Conservation (phyloP, 192 early-diverging fungal genomes). For the Helicostylum pulchrum region DNA sequence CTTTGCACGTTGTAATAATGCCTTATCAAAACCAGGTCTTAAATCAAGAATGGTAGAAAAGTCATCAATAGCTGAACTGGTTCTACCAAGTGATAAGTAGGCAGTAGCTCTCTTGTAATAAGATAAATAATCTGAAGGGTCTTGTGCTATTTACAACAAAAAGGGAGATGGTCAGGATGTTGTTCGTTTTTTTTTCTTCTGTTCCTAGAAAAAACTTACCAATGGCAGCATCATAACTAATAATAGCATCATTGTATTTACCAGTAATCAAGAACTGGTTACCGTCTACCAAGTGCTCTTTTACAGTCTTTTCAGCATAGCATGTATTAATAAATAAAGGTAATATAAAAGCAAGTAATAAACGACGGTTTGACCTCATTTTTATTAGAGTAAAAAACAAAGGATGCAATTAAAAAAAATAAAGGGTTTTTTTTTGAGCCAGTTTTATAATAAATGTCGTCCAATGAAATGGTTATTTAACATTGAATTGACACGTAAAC, state of each 20-base stretch:
- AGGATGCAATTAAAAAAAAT: conserved; percentile 4
- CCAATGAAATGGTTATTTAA: no score
- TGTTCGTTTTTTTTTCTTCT: background rate
- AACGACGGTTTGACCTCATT: conserved; percentile 26
- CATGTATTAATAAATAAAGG: conserved; percentile 16
- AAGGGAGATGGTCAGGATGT: background rate
- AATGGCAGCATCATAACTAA: conserved; percentile 63
- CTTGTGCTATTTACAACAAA: conserved; percentile 44
- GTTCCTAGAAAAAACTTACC: conserved; percentile 34
- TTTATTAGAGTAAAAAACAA: conserved; percentile 1
- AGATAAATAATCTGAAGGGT: conserved; percentile 80
- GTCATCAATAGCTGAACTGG: conserved; percentile 72
- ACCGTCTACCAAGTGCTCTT: conserved; percentile 44
- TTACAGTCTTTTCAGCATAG: conserved; percentile 31
- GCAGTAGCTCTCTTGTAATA: conserved; percentile 86
- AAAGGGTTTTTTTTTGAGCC: background rate
- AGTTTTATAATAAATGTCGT: no score
- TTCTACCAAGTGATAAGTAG: conserved; percentile 70
- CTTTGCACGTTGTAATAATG: conserved; percentile 70
- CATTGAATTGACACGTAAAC: no score
- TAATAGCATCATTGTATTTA: conserved; percentile 57
- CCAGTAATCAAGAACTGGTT: conserved; percentile 36
- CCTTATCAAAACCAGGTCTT: conserved; percentile 80
- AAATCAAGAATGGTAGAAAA: conserved; percentile 75
- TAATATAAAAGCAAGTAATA: conserved; percentile 27